A percentile compares a stretch with the other conserved stretches of the same genome.
phyloP scores from a whole-genome alignment of 2,329 filamentous ascomycete genomes.

The Xylariaceae sp. region DNA sequence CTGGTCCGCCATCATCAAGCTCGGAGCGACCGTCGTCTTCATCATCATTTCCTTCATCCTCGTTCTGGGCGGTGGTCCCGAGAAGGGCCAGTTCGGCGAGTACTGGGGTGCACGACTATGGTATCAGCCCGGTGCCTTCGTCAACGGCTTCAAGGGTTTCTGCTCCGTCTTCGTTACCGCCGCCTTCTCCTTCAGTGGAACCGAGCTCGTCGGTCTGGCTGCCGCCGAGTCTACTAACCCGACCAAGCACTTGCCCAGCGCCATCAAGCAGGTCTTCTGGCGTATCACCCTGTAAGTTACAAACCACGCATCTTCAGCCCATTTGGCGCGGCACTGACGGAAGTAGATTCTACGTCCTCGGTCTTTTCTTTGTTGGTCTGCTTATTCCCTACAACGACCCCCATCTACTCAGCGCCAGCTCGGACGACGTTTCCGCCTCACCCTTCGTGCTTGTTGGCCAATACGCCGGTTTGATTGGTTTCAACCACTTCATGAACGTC shows the following conservation, averaged over 20 bases:
- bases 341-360: conserved; percentile 50
- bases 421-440: conserved; percentile 44
- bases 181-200: conserved; percentile 69
- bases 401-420: conserved; percentile 46
- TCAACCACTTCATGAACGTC: conserved; percentile 56
- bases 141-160: conserved; percentile 71
- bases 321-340: too few relatives aligned
- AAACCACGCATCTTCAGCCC: neutral
- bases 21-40: conserved; percentile 56
- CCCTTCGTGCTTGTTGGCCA: conserved; percentile 57
- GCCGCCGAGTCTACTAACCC: conserved; percentile 69
- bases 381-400: conserved; percentile 45
- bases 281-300: conserved; percentile 44
- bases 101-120: conserved; percentile 50
- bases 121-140: conserved; percentile 54
- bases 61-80: conserved; percentile 57
- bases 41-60: conserved; percentile 59
- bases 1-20: conserved; percentile 53
- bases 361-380: conserved; percentile 50
- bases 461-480: conserved; percentile 48
- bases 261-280: conserved; percentile 74
- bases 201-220: conserved; percentile 69
- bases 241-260: conserved; percentile 68
- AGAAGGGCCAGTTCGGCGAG: conserved; percentile 39
- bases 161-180: conserved; percentile 70